These are phyloP conservation scores for Funneliformis mosseae DNA, from an alignment of 192 early-diverging fungal genomes.

Conservation along the genomic window DNA sequence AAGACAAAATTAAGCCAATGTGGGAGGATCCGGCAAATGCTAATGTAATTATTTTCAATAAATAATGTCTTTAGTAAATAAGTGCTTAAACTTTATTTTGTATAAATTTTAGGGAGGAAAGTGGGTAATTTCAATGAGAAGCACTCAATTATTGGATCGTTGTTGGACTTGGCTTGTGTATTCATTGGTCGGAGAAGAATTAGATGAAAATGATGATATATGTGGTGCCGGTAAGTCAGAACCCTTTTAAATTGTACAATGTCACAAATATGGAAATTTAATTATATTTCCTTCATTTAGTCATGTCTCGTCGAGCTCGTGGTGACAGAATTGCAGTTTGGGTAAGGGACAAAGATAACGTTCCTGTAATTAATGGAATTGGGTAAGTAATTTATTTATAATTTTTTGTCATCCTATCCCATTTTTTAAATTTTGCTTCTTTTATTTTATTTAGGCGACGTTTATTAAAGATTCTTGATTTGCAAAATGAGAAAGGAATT, in stretches of 20 bases:
- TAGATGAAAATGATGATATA: constrained; percentile 47
- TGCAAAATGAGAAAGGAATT: constrained; percentile 40
- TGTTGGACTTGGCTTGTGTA: constrained; percentile 49
- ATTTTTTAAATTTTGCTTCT: not conserved
- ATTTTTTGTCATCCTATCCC: not conserved
- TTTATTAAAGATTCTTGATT: constrained; percentile 43
- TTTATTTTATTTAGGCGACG: constrained; percentile 31
- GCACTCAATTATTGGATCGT: constrained; percentile 42
- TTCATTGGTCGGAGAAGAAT: constrained; percentile 46
- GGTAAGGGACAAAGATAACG: constrained; percentile 49
- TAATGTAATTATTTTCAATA: constrained; percentile 36
- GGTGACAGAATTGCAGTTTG: constrained; percentile 48
- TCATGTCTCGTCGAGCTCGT: constrained; percentile 43
- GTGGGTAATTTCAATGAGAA: constrained; percentile 47
- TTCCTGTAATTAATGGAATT: constrained; percentile 47
- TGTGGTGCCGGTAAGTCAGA: constrained; percentile 45
- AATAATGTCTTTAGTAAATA: not conserved
- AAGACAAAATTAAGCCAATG: constrained; percentile 50
- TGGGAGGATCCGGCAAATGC: constrained; percentile 52
- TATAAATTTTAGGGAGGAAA: constrained; percentile 42
- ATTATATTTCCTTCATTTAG: constrained; percentile 2
- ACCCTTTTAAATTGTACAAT: not conserved
- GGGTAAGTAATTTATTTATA: constrained; percentile 38
- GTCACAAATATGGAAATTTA: not conserved
- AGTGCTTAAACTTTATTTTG: not conserved